Base-by-base conservation (phyloP, 1,284 basidiomycete species). In the Wolfiporia cocos region DNA sequence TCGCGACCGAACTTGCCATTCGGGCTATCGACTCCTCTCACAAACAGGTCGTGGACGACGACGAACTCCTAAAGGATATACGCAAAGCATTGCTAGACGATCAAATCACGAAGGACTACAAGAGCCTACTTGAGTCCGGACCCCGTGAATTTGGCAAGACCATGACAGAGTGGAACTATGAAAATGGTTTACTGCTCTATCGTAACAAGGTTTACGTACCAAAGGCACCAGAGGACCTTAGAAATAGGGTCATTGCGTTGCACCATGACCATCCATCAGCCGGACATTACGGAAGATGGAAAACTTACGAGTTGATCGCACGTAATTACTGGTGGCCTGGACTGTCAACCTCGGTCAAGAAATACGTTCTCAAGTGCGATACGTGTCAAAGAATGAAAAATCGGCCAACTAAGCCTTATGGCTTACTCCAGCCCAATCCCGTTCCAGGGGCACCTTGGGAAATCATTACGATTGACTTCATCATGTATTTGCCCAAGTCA, bases 381-480 rank as follows among this genome's bases (percentile, higher is more conserved):
- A 40, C 34, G 2, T 66, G 64, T 41, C 48, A 50, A 12, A 44
- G 34, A 19, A 35, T 10, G 17, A 35, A 35, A 18, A 35, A n/a
- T 9, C 11, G 10, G 17, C 15, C 15, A 9, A 10, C 15, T 10
- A 35, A 35, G 15, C 34, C 34, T 10, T 18, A 35, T 7, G 34
- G 34, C 4, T 20, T 18, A 18, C 34, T 35, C 17, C 10, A 15
- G 4, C 49, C 46, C 59, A 53, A 34, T 3, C n/a, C 64, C 52
- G 45, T 48, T 42, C 19, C 52, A 40, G 1, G 46, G 34, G 39
- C 59, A 4, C 65, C 66, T 2, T 71, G 64, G 65, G 22, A 22
- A 2, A 52, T 49, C 0, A 56, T 71, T 29, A 59, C 62, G 0
- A 63, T 68, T 59, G 66, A 70, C 43, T 50, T 58, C 41, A 67